Base-by-base conservation (phyloP, 1,139 yeast genomes). In the Torulaspora globosa region DNA sequence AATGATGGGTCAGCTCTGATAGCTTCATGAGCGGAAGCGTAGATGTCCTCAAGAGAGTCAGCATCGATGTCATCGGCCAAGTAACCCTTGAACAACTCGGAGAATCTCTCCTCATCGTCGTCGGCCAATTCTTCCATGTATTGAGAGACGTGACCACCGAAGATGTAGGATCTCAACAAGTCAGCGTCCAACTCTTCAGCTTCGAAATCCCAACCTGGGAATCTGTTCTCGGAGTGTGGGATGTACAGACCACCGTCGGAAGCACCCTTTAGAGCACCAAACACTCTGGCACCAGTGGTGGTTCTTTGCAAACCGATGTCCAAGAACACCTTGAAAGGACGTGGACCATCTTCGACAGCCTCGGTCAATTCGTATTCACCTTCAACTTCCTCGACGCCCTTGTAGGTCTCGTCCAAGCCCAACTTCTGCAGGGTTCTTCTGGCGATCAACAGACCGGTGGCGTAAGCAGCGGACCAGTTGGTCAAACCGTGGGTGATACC, bases 201-300 rank as follows among this genome's bases (percentile, higher is more conserved):
- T 80, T 92, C 99, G 69, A 90, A 86, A 78, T 92, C 99, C 95
- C 92, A 92, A 79, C 98, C 99, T 76, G 99, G 99, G 96, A 90
- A 92, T 85, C 98, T 90, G 84, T 90, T 90, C 71, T 96, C 86
- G 66, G 96, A 88, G 90, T 92, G 99, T 65, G 99, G 99, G 72
- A 92, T 81, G 90, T 86, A 88, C 70, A 92, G 81, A 70, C 99
- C 99, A 86, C 98, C 99, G 74, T 92, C 99, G 58, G 97, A 90
- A 71, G 98, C 98, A 86, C 99, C 99, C 85, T 92, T 92, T 73
- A 94, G 81, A 71, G 90, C 97, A 86, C 97, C 99, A 70, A 92
- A 92, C 73, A 92, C 82, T 78, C 96, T 88, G 72, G 97, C 97
- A 88, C 99, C 99, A 69, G 97, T 90, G 79, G 99, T 92, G 78